Base-by-base conservation (phyloP, 164 flowering plant species). In the Cinnamomum micranthum region DNA sequence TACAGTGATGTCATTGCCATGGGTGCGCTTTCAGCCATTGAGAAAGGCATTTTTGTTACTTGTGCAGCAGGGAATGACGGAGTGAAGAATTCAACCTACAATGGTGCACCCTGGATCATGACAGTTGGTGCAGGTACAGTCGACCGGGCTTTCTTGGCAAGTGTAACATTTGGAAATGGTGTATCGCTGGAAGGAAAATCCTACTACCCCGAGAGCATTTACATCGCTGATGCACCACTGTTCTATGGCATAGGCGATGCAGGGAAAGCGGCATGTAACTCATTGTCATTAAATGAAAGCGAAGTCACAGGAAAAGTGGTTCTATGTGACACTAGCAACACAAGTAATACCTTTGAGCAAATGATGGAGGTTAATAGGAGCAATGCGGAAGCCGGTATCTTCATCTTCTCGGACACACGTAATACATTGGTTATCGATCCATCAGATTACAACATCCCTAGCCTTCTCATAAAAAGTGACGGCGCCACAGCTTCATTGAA, bases 31-130 rank as follows among this genome's bases (percentile, higher is more conserved):
- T 79, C 84, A 10, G 90, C 92, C 20, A 74, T 82, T 31, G 80
- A 80, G 68, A 87, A 80, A 74, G 88, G 87, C 2, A 80, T 88
- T 4, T 73, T 86, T 35, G 88, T 87, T 2, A 75, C 75, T 1
- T 74, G 79, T 58, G 78, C 84, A 2, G 82, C 85, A 59, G 83
- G 84, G 0, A 84, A 82, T 64, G 76, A 71, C 41, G 88, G 85
- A 19, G 75, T 1, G 11, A 23, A 0, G 0, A 60, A 55, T 50
- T 31, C 80, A 14, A 78, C 70, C 6, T 4, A 69, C 14, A 82
- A 81, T 65, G 81, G 80, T 25, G 84, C 86, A 12, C 82, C 84
- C 25, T 84, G 84, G 86, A 81, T 81, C 74, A 75, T 73, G 71
- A 81, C 84, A 0, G 76, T 83, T 10, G 83, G 82, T 17, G 82